Conservation (phyloP, 306 rosid genomes). For the Vigna angularis region DNA sequence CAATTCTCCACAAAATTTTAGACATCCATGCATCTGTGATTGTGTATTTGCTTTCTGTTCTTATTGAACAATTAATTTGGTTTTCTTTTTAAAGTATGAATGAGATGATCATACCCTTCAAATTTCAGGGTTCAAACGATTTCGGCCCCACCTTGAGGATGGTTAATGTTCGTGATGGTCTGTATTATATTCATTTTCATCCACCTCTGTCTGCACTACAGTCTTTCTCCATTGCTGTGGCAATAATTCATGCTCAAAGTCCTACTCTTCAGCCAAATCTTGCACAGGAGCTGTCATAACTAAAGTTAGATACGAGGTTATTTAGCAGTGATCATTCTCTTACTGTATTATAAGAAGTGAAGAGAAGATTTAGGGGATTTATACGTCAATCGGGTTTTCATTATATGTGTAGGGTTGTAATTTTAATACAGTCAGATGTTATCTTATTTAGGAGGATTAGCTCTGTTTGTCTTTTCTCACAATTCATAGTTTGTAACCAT, state of each 20-base stretch:
- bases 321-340: slow-evolving; percentile 49
- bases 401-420: slow-evolving; percentile 47
- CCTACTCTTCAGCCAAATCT: slow-evolving; percentile 69
- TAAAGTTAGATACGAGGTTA: slow-evolving; percentile 50
- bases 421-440: slow-evolving; percentile 45
- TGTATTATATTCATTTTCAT: slow-evolving; percentile 78
- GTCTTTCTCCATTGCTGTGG: slow-evolving; percentile 90
- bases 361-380: slow-evolving; percentile 52
- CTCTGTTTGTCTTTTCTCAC: slow-evolving; percentile 44
- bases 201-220: slow-evolving; percentile 72
- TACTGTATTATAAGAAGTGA: slow-evolving; percentile 56
- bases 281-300: slow-evolving; percentile 52
- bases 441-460: slow-evolving; percentile 51
- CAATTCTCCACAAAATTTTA: slow-evolving; percentile 9
- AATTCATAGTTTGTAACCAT: slow-evolving; percentile 55
- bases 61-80: slow-evolving; percentile 13
- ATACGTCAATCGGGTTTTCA: slow-evolving; percentile 43
- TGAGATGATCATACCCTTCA: slow-evolving; percentile 30
- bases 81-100: not conserved
- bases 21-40: not conserved
- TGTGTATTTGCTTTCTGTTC: not conserved
- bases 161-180: slow-evolving; percentile 74
- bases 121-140: slow-evolving; percentile 60
- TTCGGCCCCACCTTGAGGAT: slow-evolving; percentile 74
- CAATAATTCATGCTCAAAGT: slow-evolving; percentile 72